Base-by-base conservation (phyloP, 495 filamentous ascomycete species). In the Zalerion maritima region DNA sequence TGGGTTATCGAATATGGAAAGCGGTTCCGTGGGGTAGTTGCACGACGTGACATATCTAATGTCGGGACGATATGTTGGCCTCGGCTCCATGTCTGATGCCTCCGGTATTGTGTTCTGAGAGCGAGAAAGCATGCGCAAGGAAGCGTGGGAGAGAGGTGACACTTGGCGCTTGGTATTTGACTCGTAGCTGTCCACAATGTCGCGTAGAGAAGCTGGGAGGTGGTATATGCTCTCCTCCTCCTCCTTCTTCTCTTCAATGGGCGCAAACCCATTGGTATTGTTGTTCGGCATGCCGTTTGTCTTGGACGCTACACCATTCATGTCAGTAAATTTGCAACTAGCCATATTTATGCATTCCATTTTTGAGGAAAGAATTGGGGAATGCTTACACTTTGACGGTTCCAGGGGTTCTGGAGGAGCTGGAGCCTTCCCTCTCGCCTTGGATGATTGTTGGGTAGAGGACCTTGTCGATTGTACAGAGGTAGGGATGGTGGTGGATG, bases 141-240 rank as follows among this genome's bases (percentile, higher is more conserved):
- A 67, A n/a, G 73, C 67, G 17, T 69, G 68, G 10, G 77, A 62
- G 18, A 63, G 58, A 4, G 71, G 56, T 12, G 64, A 58, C 10
- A 60, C 54, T 13, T 69, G 55, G 12, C 75, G 67, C 41, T 66
- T 71, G 52, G 81, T 86, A 18, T 80, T 87, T 11, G 72, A 63
- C 46, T 96, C 87, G 44, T 84, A 94, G 2, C 85, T 81, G 26
- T 92, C 78, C 19, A 94, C 67, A 34, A 97, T 60, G 45, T 96
- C 89, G 46, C 85, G 79, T 16, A 97, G 61, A 9, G 81, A 78
- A 8, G 85, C 71, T 2, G 89, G 89, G n/a, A 97, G 70, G 45
- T 96, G 85, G 52, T 82, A 97, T 30, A 96, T 77, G 7, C 87
- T 87, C 51, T 94, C 84, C 18, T 79, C 72, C 34, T 74, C 65